Percentiles rank a stretch among this genome's conserved stretches.
Conservation (phyloP, 2,329 filamentous ascomycete species). For the Colletotrichum sp. region DNA sequence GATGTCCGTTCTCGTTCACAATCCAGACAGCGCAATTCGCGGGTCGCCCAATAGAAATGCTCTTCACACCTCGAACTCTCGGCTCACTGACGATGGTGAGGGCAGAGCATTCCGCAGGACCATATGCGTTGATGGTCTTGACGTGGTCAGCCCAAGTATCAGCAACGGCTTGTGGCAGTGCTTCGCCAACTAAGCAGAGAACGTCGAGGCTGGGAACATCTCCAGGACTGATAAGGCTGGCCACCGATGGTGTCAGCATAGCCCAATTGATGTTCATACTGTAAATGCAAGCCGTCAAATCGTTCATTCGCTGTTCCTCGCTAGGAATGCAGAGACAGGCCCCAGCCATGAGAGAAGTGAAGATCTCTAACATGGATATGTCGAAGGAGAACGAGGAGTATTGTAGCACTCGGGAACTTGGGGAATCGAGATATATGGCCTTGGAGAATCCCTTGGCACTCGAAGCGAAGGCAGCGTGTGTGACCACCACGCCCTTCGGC, state of each 20-base stretch:
- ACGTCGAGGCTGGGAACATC: conserved; percentile 7
- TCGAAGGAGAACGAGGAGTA: conserved; percentile 47
- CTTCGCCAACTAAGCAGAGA: conserved; percentile 14
- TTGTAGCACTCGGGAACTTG: conserved; percentile 32
- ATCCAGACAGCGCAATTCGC: conserved; percentile 26
- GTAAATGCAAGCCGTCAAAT: conserved; percentile 13
- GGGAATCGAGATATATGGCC: neutral
- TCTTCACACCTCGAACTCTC: neutral
- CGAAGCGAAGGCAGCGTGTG: neutral
- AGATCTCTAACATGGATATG: conserved; percentile 41
- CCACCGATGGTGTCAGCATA: conserved; percentile 20
- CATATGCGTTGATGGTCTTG: conserved; percentile 19
- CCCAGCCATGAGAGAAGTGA: conserved; percentile 37
- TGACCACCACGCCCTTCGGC: conserved; percentile 11
- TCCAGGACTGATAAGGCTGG: neutral
- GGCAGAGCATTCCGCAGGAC: conserved; percentile 24
- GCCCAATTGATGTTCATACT: neutral
- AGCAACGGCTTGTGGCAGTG: conserved; percentile 9
- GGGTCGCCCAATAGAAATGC: neutral
- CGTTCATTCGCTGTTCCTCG: conserved; percentile 38
- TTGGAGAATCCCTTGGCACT: neutral
- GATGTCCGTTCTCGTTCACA: conserved; percentile 21
- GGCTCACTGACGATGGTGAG: conserved; percentile 5
- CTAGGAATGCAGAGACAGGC: conserved; percentile 42
- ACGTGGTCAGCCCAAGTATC: conserved; percentile 21